Base-by-base conservation (phyloP, 2,329 filamentous ascomycete genomes). In the Exophiala dermatitidis region DNA sequence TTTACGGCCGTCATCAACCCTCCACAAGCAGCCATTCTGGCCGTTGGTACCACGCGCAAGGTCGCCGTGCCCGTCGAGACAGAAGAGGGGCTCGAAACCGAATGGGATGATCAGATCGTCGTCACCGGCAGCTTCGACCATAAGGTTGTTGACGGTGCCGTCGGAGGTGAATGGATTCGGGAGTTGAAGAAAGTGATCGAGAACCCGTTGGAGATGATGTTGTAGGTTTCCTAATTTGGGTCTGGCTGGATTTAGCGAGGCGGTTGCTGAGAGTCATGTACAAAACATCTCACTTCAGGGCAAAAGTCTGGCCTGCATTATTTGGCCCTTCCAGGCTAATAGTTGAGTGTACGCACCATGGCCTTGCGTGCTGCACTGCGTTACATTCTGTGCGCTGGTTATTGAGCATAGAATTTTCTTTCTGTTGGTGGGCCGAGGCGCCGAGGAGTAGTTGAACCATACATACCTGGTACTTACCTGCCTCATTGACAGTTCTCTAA, bases 1-100 rank as follows among this genome's bases (percentile, higher is more conserved):
- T 98, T 98, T 77, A 97, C 93, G 48, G 93, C 93, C 63, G 87
- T 98, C 68, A 95, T 98, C 81, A 98, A 98, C 83, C 93, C 94
- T 62, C 93, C 93, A 50, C 94, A 98, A 78, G 88, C 93, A 50
- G 86, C 84, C 68, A 98, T 98, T 71, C 80, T 98, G 60, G 91
- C 93, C 51, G 88, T 98, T 55, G 93, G 94, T 66, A 94, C 90
- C 62, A 90, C 88, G 65, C 87, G 88, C 76, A 97, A 97, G 85
- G 91, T 97, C 50, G 88, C 94, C 44, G 76, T 97, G 52, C 90
- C 89, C 48, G 82, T 82, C 38, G 88, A 94, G 78, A 83, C 80
- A 54, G 90, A 93, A 73, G 89, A 95, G 59, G 90, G 88, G 56
- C 83, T 82, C 42, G 74, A 80, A 12, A 77, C 95, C 44, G 88